Conservation (phyloP, 176 grass and related monocot species). For the Hordeum marinum region DNA sequence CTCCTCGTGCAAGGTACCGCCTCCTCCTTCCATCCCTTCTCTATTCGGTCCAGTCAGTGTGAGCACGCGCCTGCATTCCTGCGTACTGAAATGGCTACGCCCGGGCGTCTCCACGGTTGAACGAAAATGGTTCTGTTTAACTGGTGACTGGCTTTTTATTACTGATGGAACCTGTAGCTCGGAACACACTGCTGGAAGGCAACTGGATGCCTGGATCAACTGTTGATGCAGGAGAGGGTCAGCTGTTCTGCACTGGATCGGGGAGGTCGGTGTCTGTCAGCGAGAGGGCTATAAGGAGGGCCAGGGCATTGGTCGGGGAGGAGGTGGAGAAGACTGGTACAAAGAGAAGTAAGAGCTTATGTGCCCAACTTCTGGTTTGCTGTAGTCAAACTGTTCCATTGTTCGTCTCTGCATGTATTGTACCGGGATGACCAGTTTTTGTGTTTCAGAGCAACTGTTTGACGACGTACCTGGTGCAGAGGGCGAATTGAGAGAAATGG, state of each 20-base stretch:
- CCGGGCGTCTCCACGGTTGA: neutral
- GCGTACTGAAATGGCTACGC: neutral
- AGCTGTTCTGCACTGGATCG: constrained; percentile 31
- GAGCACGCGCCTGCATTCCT: neutral
- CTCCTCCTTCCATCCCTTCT: neutral
- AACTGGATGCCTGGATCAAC: neutral
- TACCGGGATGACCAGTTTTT: neutral
- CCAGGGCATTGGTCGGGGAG: constrained; percentile 26
- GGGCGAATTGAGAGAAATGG: neutral
- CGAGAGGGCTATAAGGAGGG: constrained; percentile 6
- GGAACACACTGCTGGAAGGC: neutral
- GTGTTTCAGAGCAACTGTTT: constrained; percentile 28
- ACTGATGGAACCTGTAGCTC: neutral
- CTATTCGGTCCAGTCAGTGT: neutral
- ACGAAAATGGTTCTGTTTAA: neutral
- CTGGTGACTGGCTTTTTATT: neutral
- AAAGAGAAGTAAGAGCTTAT: constrained; percentile 27
- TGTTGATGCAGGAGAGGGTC: neutral
- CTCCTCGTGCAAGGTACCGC: constrained; percentile 23
- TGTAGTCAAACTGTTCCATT: neutral
- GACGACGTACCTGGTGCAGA: neutral
- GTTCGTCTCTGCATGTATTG: neutral
- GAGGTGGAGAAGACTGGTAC: neutral
- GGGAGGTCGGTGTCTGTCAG: constrained; percentile 26
- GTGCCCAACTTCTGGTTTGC: neutral